Base-by-base conservation (phyloP, 2,329 filamentous ascomycete species). In the Pezicula carpinea region DNA sequence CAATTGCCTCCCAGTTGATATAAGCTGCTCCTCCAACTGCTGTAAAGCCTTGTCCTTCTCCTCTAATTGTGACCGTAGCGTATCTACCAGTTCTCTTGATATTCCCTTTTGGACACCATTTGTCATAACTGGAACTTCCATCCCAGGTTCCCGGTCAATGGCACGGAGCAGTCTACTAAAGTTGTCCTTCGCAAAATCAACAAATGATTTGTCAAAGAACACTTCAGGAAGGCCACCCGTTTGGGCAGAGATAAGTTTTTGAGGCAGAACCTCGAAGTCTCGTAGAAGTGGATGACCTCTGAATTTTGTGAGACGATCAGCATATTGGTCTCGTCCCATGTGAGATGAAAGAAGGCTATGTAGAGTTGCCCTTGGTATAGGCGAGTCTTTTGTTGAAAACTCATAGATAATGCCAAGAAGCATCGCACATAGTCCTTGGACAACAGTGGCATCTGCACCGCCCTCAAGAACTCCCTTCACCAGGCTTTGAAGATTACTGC, bases 341-440 rank as follows among this genome's bases (percentile, higher is more conserved):
- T 85, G 82, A 38, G 85, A 82, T 22, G 80, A 75, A 31, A 99
- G 73, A 22, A 96, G 78, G 19, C 86, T 82, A 59, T 95, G 87
- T 38, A 99, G 71, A 8, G 86, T 91, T 19, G 82, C 76, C 51
- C 93, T 79, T 5, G 92, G 80, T 43, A 99, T 85, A 0, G 93
- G 89, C 0, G 92, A 97, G 66, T 99, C 93, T 63, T 95, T 96
- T 0, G 92, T 96, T 8, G 92, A 97, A 61, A 97, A 99, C 61
- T 99, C 93, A 64, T 97, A 99, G 4, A 93, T 77, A 17, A 95
- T 84, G 8, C 92, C 93, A 1, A 97, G 75, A 0, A 99, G 71
- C 63, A 90, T 82, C 14, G 90, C 86, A 63, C 87, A 89, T 11
- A 99, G 75, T 2, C 93, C 93, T 54, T 89, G 86, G 13, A 92